A percentile compares a stretch with the other conserved stretches of the same genome.
Conservation (phyloP, 192 early-diverging fungal genomes). For the Coemansia sp. region DNA sequence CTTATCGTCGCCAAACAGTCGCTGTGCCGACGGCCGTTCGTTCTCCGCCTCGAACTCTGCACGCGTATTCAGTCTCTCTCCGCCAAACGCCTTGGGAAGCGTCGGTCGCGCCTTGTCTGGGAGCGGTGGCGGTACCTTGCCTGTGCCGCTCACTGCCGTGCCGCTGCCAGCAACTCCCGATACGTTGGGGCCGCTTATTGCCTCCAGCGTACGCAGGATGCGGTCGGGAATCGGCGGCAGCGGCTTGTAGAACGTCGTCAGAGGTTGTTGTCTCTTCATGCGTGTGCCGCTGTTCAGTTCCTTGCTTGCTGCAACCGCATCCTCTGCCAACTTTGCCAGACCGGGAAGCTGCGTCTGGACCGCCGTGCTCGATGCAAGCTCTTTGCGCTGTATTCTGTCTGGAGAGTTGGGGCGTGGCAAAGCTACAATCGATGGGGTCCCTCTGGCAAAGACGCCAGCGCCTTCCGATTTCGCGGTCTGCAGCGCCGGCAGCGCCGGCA, state of each 20-base stretch:
- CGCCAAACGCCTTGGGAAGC: conserved; percentile 30
- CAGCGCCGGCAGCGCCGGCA: neutral
- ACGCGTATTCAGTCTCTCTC: conserved; percentile 24
- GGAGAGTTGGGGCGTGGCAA: neutral
- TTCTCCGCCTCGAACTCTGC: conserved; percentile 25
- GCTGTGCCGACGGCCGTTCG: conserved; percentile 37
- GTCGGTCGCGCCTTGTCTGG: conserved; percentile 35
- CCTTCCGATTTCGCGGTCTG: conserved; percentile 1
- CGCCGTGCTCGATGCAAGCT: neutral
- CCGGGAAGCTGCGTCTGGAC: conserved; percentile 20
- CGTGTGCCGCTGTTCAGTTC: conserved; percentile 6
- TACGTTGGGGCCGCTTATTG: neutral
- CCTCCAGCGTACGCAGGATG: conserved; percentile 32
- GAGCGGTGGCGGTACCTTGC: conserved; percentile 29
- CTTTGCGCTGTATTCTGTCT: neutral
- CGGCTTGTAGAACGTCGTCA: conserved; percentile 18
- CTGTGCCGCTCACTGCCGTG: neutral
- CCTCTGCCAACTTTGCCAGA: conserved; percentile 36
- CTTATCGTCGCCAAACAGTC: conserved; percentile 25
- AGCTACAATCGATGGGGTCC: neutral
- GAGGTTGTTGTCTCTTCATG: conserved; percentile 5
- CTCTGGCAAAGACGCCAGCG: neutral
- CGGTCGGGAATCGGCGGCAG: conserved; percentile 42
- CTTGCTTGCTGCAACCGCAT: conserved; percentile 20
- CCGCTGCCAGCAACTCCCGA: neutral